Conservation (phyloP, 225 moss, liverwort and hornwort genomes). For the Marchantia paleacea region DNA sequence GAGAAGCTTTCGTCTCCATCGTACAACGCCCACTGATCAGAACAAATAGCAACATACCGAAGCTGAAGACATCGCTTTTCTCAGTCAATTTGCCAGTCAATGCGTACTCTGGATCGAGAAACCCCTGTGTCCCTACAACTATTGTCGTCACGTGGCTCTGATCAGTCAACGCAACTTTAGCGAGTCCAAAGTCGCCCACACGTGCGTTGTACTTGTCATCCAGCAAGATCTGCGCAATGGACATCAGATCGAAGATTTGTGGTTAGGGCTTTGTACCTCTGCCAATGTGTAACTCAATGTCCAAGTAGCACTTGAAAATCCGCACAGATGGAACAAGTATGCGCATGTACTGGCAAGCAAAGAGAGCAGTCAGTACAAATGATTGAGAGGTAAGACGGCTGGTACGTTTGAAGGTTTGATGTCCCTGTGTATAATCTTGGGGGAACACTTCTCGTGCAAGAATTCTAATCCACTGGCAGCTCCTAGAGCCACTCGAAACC, state of each 20-base stretch:
- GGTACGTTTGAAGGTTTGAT: conserved; percentile 34
- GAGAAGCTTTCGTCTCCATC: conserved; percentile 27
- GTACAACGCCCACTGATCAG: conserved; percentile 32
- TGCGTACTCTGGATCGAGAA: conserved; percentile 44
- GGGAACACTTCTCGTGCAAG: conserved; percentile 33
- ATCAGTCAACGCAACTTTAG: conserved; percentile 30
- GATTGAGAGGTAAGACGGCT: neutral
- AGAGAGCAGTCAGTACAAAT: neutral
- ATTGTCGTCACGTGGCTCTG: conserved; percentile 33
- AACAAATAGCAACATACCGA: conserved; percentile 36
- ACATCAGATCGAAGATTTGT: neutral
- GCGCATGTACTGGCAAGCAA: neutral
- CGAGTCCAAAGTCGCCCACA: conserved; percentile 37
- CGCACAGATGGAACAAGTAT: neutral
- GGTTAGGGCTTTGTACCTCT: neutral
- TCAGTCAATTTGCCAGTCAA: conserved; percentile 40
- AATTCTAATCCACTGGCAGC: conserved; percentile 29
- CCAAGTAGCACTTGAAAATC: neutral
- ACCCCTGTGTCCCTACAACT: conserved; percentile 41
- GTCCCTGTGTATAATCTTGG: conserved; percentile 38
- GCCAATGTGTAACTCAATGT: neutral
- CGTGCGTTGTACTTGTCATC: conserved; percentile 28
- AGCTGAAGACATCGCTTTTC: conserved; percentile 44
- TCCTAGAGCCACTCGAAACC: conserved; percentile 42
- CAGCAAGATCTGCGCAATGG: conserved; percentile 22